Base-by-base conservation (phyloP, 2,329 filamentous ascomycete genomes). In the Exserohilum rostratum region DNA sequence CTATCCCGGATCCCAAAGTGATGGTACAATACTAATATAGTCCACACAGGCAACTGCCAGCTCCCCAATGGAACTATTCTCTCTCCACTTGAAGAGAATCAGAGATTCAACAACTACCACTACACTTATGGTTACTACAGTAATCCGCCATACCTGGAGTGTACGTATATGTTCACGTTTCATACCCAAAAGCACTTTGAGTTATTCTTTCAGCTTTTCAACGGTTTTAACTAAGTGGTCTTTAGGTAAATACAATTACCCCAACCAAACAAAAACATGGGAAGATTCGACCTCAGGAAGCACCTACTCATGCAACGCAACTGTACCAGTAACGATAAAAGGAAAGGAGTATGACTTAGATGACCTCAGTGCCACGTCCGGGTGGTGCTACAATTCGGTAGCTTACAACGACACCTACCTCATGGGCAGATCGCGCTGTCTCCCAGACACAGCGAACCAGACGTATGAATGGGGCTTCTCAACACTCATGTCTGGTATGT, bases 401-500 rank as follows among this genome's bases (percentile, higher is more conserved):
- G 61, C 48, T 43, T 72, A 67, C 53, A 31, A 45, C 10, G 30
- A 13, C 10, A 2, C 0, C 3, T 51, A 43, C 9, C 38, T 69
- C 18, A n/a, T n/a, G 0, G 46, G 56, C 9, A 58, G 58, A 30
- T 48, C 57, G 4, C 63, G 63, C 0, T 74, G 69, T 44, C 58
- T 75, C 0, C 70, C 72, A 15, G 65, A 73, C 49, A 69, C 66
- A 0, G 53, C 54, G 4, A 43, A 65, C 11, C 60, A 61, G 5
- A 46, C 61, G 0, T 76, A 77, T 37, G 40, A 70, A 51, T 77
- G 73, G 74, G 74, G 75, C 7, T 77, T 76, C 56, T 71, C 69
- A 0, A 71, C 71, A 30, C 65, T 74, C 58, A 58, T 76, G 6
- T 62, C 70, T 2, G 68, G 62, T 3, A 33, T 71, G 3, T 68